A percentile compares a stretch with the other conserved stretches of the same genome.
phyloP scores from a whole-genome alignment of 2,329 filamentous ascomycete genomes.

The Cercospora brassicicola region DNA sequence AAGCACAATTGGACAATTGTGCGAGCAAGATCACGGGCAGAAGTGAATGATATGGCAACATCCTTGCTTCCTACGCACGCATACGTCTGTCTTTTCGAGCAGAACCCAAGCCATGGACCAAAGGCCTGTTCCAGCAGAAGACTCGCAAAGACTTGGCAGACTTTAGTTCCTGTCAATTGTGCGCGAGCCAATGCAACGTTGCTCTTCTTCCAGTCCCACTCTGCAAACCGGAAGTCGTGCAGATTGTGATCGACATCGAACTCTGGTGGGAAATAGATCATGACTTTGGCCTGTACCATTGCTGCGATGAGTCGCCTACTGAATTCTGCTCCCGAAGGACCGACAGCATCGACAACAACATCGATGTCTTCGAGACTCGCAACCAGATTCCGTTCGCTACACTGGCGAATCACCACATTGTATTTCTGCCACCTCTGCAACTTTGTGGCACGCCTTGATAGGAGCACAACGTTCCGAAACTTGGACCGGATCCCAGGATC shows the following conservation, averaged over 20 bases:
- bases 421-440: slow-evolving; percentile 7
- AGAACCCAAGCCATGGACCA: slow-evolving; percentile 12
- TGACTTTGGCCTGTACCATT: slow-evolving; percentile 1
- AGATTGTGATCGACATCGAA: slow-evolving; percentile 13
- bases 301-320: slow-evolving; percentile 4
- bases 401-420: background rate
- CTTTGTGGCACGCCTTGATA: slow-evolving; percentile 4
- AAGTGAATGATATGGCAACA: slow-evolving; percentile 7
- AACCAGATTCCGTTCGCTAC: background rate
- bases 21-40: background rate
- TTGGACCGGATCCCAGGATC: background rate
- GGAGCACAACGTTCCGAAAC: slow-evolving; percentile 1
- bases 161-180: slow-evolving; percentile 3
- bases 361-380: background rate
- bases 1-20: slow-evolving; percentile 10
- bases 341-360: slow-evolving; percentile 13
- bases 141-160: slow-evolving; percentile 14
- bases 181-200: slow-evolving; percentile 2
- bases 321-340: slow-evolving; percentile 6
- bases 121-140: slow-evolving; percentile 10
- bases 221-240: slow-evolving; percentile 13
- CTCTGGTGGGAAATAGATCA: slow-evolving; percentile 13
- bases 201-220: slow-evolving; percentile 11
- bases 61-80: slow-evolving; percentile 15
- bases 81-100: background rate